Evolutionary conservation across 768 basidiomycete species (phyloP).

Genomic region (Tulasnella sp.): DNA sequence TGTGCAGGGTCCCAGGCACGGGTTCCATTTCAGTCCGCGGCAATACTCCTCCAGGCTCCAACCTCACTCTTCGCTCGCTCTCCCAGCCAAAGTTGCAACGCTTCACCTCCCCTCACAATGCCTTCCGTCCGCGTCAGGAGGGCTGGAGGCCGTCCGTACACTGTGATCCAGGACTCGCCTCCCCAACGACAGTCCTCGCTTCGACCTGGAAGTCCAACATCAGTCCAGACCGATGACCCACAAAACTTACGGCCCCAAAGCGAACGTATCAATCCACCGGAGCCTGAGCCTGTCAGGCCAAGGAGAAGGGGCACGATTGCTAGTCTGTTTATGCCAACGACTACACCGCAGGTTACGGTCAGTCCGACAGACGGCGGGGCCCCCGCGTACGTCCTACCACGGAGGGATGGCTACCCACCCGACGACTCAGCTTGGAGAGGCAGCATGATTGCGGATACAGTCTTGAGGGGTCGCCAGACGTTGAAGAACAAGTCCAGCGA

Average conservation of each 20-base stretch:
- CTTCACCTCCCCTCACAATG: neutral
- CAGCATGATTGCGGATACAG: slow-evolving; percentile 3
- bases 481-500: neutral
- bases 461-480: slow-evolving; percentile 2
- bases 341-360: neutral
- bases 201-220: slow-evolving; percentile 12
- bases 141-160: slow-evolving; percentile 19
- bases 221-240: neutral
- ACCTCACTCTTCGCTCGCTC: neutral
- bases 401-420: neutral
- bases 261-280: neutral
- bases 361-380: neutral
- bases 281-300: neutral
- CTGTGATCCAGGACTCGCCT: slow-evolving; percentile 19
- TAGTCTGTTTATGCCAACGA: neutral
- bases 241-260: neutral
- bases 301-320: neutral
- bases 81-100: neutral
- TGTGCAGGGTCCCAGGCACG: slow-evolving; percentile 1
- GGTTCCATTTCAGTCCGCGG: slow-evolving; percentile 1
- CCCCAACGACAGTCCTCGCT: neutral
- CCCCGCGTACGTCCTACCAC: neutral
- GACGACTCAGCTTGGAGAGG: neutral
- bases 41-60: neutral
- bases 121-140: slow-evolving; percentile 26